Evolutionary conservation across 495 filamentous ascomycete genomes (phyloP).

Genomic region (Hypoxylon cercidicola): DNA sequence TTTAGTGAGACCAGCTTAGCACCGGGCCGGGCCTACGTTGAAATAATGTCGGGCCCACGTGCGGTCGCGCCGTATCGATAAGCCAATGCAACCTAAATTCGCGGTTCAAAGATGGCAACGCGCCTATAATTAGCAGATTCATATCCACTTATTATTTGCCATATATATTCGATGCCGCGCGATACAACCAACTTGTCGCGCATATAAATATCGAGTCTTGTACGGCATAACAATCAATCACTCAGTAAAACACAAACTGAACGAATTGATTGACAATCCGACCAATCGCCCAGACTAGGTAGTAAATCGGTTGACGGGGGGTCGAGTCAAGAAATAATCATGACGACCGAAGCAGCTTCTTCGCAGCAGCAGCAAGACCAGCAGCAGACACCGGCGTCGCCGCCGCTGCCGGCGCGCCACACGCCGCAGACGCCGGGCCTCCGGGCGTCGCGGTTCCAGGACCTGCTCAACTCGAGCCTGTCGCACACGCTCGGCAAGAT

Average conservation of each 20-base stretch:
- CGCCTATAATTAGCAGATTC: constrained; percentile 23
- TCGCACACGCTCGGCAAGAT: constrained; percentile 76
- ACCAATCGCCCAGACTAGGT: background rate
- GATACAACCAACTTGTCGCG: constrained; percentile 5
- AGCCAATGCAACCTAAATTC: constrained; percentile 28
- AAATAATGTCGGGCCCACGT: constrained; percentile 38
- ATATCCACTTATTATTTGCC: background rate
- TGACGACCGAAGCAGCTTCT: constrained; percentile 20
- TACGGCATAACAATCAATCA: background rate
- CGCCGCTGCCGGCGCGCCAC: constrained; percentile 67
- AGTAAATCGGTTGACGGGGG: background rate
- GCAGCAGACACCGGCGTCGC: constrained; percentile 31
- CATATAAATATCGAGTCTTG: too few relatives aligned
- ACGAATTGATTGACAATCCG: too few relatives aligned
- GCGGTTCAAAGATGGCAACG: constrained; percentile 32
- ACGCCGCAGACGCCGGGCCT: constrained; percentile 73
- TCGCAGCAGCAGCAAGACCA: constrained; percentile 20
- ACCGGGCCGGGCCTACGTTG: background rate
- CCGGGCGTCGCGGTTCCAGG: constrained; percentile 76
- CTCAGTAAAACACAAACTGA: too few relatives aligned
- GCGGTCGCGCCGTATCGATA: constrained; percentile 43
- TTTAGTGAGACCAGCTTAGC: constrained; percentile 1
- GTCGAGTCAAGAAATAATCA: constrained; percentile 18
- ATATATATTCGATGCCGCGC: constrained; percentile 1
- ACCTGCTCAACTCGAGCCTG: constrained; percentile 75